These are phyloP conservation scores for Taxillus chinensis DNA, from an alignment of 164 flowering plant genomes.

Conservation along the genomic window DNA sequence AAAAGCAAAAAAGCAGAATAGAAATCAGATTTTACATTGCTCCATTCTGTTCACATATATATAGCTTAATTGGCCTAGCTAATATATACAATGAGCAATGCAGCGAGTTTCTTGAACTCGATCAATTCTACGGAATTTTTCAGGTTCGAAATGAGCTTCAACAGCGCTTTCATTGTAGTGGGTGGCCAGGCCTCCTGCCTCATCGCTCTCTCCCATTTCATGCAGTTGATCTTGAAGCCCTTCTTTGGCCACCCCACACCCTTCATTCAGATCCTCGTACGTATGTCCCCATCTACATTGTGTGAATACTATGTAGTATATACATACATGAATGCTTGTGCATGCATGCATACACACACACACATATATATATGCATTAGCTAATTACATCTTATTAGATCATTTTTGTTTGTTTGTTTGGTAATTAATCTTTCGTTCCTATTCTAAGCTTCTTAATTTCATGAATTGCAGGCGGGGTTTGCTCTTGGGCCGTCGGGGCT, in stretches of 20 bases:
- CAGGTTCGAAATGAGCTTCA: too few relatives aligned
- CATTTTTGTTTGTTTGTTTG: not conserved
- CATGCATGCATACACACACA: not conserved
- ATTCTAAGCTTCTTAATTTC: not conserved
- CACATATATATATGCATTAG: not conserved
- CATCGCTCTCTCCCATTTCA: slow-evolving; percentile 49
- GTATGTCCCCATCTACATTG: slow-evolving; percentile 11
- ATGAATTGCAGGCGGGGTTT: slow-evolving; percentile 43
- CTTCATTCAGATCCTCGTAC: slow-evolving; percentile 58
- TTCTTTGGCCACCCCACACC: slow-evolving; percentile 44
- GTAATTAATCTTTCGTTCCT: too few relatives aligned
- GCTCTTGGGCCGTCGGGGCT: slow-evolving; percentile 46
- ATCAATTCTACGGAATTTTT: too few relatives aligned
- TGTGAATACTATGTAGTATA: not conserved
- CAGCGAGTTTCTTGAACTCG: too few relatives aligned
- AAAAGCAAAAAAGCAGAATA: too few relatives aligned
- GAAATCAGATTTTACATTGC: too few relatives aligned
- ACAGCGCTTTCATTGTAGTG: slow-evolving; percentile 16
- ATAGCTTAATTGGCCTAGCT: too few relatives aligned
- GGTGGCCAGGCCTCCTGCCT: slow-evolving; percentile 32
- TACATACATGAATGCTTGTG: not conserved
- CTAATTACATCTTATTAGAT: not conserved
- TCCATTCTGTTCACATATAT: too few relatives aligned
- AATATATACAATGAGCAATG: too few relatives aligned
- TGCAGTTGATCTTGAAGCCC: slow-evolving; percentile 43